Evolutionary conservation across 2,329 filamentous ascomycete genomes (phyloP), one percentile per base, ranked within the genome.

Genomic region (Penicillium sp.): DNA sequence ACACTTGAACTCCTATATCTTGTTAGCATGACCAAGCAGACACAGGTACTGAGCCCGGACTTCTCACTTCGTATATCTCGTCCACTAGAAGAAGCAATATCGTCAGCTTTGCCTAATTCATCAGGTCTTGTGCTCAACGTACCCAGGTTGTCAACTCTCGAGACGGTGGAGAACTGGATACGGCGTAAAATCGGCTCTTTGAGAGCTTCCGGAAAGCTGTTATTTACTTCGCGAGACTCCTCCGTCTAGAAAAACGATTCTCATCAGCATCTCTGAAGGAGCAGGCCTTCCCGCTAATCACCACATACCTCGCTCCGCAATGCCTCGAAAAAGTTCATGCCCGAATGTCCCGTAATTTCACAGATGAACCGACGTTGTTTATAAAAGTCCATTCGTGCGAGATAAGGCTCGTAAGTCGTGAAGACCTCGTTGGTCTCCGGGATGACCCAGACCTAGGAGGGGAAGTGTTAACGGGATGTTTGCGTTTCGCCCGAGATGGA

Each of bases 361-460:
- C 93, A 95, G 44, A 93, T 95, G 64, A 96, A 98, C 38, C 84
- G 80, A 58, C 81, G 85, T 81, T 93, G 86, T 53, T 84, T 88
- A 62, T 95, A 95, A 60, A 94, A 95, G 62, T 95, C 89, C 75
- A 89, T 82, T 42, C 89, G 80, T 53, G 77, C 75, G 23, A 95
- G 68, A 66, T 94, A 98, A 28, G 83, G 80, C 57, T 95, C 89
- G 63, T 96, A 96, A 34, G 82, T 83, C 13, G 75, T 72, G 60
- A 96, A 98, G 40, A 95, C 74, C 67, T 98, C 92, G 29, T 84
- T 85, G 10, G 92, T 96, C 64, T 89, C 80, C 39, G 81, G 74
- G 47, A 98, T 95, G 48, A 87, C 78, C 86, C 88, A 98, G 39
- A 96, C 81, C 89, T 95, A 33, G 47, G 32, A 53, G 39, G 30